phyloP scores from a whole-genome alignment of 352 stramenopile species.

The Phytophthora idaei region DNA sequence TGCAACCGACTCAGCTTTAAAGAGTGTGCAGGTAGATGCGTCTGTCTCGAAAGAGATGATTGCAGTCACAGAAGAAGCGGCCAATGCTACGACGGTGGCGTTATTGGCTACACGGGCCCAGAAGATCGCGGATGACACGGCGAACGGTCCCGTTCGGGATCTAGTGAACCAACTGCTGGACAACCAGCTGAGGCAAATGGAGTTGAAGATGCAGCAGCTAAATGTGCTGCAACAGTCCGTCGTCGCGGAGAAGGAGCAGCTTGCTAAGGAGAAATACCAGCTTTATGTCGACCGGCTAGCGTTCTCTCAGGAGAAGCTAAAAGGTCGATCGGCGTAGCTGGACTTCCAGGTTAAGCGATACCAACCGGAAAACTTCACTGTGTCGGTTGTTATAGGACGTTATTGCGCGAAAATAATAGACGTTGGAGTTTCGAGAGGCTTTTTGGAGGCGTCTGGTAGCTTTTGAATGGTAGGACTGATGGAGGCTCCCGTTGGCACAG shows the following conservation, averaged over 20 bases:
- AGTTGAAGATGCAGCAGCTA: slow-evolving; percentile 82
- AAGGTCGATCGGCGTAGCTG: slow-evolving; percentile 13
- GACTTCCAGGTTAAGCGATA: no score
- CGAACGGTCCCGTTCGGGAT: slow-evolving; percentile 47
- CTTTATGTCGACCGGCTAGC: slow-evolving; percentile 77
- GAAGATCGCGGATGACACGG: slow-evolving; percentile 48
- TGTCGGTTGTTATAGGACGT: no score
- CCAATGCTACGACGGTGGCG: slow-evolving; percentile 61
- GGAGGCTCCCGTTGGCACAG: slow-evolving; percentile 4
- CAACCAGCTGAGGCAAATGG: slow-evolving; percentile 77
- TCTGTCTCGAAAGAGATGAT: slow-evolving; percentile 54
- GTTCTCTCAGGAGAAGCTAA: slow-evolving; percentile 62
- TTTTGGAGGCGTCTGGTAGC: neutral
- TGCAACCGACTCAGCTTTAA: slow-evolving; percentile 11
- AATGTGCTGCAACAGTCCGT: slow-evolving; percentile 61
- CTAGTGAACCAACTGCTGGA: slow-evolving; percentile 66
- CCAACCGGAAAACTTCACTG: no score
- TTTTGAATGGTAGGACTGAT: slow-evolving; percentile 11
- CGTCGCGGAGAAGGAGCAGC: slow-evolving; percentile 58
- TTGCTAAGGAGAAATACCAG: slow-evolving; percentile 68
- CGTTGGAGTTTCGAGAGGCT: neutral
- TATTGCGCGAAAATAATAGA: slow-evolving; percentile 10
- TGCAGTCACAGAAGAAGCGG: slow-evolving; percentile 69
- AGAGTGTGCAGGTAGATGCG: slow-evolving; percentile 1
- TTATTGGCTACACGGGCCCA: slow-evolving; percentile 64